These are phyloP conservation scores for Thalassiosira profunda DNA, from an alignment of 108 stramenopile genomes.

Conservation along the genomic window DNA sequence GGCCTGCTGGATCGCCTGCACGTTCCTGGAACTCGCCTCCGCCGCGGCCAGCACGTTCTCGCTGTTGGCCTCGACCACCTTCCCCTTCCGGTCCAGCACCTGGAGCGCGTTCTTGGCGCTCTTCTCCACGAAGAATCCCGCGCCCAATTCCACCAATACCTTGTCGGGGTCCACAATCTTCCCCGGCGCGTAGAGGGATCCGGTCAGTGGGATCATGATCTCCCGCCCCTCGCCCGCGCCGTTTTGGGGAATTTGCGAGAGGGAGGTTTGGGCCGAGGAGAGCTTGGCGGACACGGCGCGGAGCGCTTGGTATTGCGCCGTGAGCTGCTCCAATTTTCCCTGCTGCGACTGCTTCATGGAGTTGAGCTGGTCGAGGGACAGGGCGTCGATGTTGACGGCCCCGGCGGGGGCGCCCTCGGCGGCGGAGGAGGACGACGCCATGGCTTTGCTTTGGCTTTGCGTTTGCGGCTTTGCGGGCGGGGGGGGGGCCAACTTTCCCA, in stretches of 20 bases:
- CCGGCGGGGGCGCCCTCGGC: conserved; percentile 4
- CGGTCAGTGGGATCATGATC: conserved; percentile 91
- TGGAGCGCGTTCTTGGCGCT: conserved; percentile 59
- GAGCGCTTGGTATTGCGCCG: conserved; percentile 71
- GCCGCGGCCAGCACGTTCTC: conserved; percentile 80
- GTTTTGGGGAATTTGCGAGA: conserved; percentile 22
- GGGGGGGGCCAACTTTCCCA: too few species aligned
- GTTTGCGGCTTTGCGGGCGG: too few species aligned
- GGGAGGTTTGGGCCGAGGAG: conserved; percentile 58
- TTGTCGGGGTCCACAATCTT: conserved; percentile 75
- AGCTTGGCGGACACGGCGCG: conserved; percentile 82
- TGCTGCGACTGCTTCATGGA: conserved; percentile 84
- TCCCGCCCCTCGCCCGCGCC: conserved; percentile 52
- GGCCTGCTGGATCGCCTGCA: conserved; percentile 67
- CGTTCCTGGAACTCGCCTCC: conserved; percentile 65
- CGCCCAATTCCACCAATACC: conserved; percentile 87
- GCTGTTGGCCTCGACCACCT: conserved; percentile 81
- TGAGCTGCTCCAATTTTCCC: conserved; percentile 66
- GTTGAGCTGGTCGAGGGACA: conserved; percentile 87
- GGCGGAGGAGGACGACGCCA: conserved; percentile 18
- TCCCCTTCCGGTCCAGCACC: conserved; percentile 78
- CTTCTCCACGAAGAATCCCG: conserved; percentile 89
- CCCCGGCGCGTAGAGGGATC: conserved; percentile 88
- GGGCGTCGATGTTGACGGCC: conserved; percentile 68
- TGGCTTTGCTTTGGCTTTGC: conserved; percentile 10